Percentiles rank a stretch among this genome's conserved stretches.
These are phyloP conservation scores for Salmacisia buchloeana DNA, from an alignment of 1,284 basidiomycete species.

Conservation along the genomic window DNA sequence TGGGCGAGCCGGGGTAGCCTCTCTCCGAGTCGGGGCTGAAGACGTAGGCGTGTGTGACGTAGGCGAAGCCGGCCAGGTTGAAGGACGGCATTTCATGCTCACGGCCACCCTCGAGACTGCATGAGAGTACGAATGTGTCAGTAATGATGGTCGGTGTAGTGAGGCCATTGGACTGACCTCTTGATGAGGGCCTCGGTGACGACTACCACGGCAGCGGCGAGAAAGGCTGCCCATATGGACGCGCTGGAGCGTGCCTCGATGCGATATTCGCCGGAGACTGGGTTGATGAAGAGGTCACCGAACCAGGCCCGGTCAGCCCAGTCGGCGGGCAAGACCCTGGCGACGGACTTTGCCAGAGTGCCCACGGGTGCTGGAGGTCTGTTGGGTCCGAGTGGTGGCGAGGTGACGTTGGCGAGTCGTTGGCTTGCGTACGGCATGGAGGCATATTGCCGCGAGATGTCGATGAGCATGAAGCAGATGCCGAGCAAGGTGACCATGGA, in stretches of 20 bases:
- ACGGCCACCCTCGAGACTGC: slow-evolving; percentile 26
- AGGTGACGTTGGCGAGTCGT: neutral
- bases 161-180: neutral
- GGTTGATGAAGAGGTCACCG: slow-evolving; percentile 1
- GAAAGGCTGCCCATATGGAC: slow-evolving; percentile 1
- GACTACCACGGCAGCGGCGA: slow-evolving; percentile 11
- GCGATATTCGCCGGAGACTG: neutral
- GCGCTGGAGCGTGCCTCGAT: slow-evolving; percentile 2
- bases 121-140: neutral
- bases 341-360: neutral
- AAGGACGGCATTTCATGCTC: slow-evolving; percentile 34
- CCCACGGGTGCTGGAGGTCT: neutral
- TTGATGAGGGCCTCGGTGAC: slow-evolving; percentile 23
- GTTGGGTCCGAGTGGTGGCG: neutral
- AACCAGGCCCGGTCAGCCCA: neutral
- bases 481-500: slow-evolving; percentile 24
- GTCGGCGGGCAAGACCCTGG: neutral
- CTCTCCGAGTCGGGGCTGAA: slow-evolving; percentile 23
- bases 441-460: neutral
- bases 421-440: too few species aligned
- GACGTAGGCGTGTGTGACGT: slow-evolving; percentile 37
- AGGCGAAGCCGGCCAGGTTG: slow-evolving; percentile 42
- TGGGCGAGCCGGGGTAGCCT: slow-evolving; percentile 16
- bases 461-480: neutral
- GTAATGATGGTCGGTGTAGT: neutral